Evolutionary conservation across 441 rosid genomes (phyloP).

Genomic region (Brassica balearica): DNA sequence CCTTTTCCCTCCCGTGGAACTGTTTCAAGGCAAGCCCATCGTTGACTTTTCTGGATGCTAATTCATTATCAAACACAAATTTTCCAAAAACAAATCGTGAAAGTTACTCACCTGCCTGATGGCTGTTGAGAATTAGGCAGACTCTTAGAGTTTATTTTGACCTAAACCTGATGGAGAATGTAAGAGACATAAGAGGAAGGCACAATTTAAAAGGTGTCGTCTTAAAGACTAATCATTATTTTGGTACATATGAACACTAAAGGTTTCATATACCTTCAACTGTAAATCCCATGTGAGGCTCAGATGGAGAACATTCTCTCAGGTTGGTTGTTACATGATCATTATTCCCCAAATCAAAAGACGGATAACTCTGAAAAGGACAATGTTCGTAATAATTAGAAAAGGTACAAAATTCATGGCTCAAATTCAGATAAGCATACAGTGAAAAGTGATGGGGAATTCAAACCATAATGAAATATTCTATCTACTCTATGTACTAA

Average conservation of each 20-base stretch:
- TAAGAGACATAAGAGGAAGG: conserved; percentile 27
- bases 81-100: background rate
- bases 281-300: conserved; percentile 84
- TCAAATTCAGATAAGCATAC: conserved; percentile 11
- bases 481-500: conserved; percentile 6
- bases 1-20: background rate
- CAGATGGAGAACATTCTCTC: conserved; percentile 51
- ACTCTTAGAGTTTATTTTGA: conserved; percentile 60
- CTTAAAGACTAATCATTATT: conserved; percentile 7
- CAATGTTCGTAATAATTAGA: conserved; percentile 8
- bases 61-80: conserved; percentile 2
- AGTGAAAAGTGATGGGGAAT: conserved; percentile 18
- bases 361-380: conserved; percentile 61
- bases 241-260: background rate
- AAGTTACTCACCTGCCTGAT: conserved; percentile 55
- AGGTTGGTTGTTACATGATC: conserved; percentile 52
- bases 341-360: conserved; percentile 72
- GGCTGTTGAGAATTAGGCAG: conserved; percentile 62
- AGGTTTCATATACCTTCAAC: conserved; percentile 63
- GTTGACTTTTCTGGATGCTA: background rate
- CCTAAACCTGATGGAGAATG: conserved; percentile 68
- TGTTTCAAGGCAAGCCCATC: background rate
- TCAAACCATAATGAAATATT: conserved; percentile 28
- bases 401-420: conserved; percentile 19
- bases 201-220: conserved; percentile 11